Conservation (phyloP, 176 grass and related monocot genomes). For the Eremochloa ophiuroides region DNA sequence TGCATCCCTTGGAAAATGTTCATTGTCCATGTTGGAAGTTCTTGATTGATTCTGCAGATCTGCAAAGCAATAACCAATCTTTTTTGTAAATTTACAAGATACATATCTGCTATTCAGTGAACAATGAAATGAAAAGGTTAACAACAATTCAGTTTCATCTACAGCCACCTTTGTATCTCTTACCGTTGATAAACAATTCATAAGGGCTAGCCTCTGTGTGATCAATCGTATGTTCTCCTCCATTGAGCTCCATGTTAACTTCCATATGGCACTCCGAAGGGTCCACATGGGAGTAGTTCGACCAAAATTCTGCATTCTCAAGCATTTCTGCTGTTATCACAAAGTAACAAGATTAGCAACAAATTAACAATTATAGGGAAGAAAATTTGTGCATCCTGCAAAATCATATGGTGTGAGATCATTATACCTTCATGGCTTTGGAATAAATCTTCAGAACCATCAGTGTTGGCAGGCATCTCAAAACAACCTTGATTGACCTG, state of each 20-base stretch:
- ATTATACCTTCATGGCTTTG: slow-evolving; percentile 43
- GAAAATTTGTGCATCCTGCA: background rate
- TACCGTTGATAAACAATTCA: slow-evolving; percentile 22
- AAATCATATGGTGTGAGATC: background rate
- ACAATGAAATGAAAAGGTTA: background rate
- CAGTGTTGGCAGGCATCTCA: background rate
- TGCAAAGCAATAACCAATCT: slow-evolving; percentile 6
- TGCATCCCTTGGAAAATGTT: slow-evolving; percentile 25
- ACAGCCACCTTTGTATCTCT: background rate
- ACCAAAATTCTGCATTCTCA: slow-evolving; percentile 28
- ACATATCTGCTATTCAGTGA: background rate
- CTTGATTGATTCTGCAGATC: slow-evolving; percentile 30
- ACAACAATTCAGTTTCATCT: background rate
- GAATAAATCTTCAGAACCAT: slow-evolving; percentile 29
- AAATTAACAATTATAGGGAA: background rate
- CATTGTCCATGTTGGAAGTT: slow-evolving; percentile 21
- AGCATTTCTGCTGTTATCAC: slow-evolving; percentile 16
- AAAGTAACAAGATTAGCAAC: background rate
- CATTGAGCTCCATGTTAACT: slow-evolving; percentile 12
- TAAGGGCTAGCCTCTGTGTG: slow-evolving; percentile 11
- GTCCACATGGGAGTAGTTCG: slow-evolving; percentile 23
- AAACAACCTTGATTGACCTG: slow-evolving; percentile 43
- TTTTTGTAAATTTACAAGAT: background rate
- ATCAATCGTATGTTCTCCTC: slow-evolving; percentile 21
- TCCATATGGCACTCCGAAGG: slow-evolving; percentile 36